A percentile compares a stretch with the other conserved stretches of the same genome.
Conservation (phyloP, 306 rosid genomes). For the Cucurbita argyrosperma region DNA sequence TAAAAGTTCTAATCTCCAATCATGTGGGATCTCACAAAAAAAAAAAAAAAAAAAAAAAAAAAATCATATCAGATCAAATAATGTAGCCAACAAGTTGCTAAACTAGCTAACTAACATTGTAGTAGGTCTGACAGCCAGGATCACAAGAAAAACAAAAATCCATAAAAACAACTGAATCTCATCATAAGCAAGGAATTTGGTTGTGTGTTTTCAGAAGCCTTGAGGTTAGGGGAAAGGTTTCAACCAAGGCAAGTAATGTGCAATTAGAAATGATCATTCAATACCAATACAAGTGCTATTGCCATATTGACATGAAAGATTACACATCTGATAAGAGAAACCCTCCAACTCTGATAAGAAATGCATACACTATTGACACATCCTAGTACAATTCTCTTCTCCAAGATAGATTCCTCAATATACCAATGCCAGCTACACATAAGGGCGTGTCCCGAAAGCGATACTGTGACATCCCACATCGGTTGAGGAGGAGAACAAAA, state of each 20-base stretch:
- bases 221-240: background rate
- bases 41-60: background rate
- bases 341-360: background rate
- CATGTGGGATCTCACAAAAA: background rate
- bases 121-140: background rate
- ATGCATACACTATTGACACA: background rate
- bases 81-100: background rate
- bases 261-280: background rate
- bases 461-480: no score
- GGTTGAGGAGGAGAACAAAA: no score
- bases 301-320: background rate
- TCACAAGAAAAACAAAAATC: background rate
- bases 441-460: background rate
- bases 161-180: background rate
- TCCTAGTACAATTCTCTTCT: background rate
- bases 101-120: background rate
- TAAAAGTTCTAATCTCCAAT: no score
- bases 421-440: background rate
- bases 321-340: background rate
- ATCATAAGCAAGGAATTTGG: background rate
- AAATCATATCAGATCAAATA: background rate
- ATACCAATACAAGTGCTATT: background rate
- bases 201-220: background rate
- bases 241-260: background rate
- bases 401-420: background rate